These are phyloP conservation scores for Helotiales sp. DNA, from an alignment of 2,329 filamentous ascomycete species.

Conservation along the genomic window DNA sequence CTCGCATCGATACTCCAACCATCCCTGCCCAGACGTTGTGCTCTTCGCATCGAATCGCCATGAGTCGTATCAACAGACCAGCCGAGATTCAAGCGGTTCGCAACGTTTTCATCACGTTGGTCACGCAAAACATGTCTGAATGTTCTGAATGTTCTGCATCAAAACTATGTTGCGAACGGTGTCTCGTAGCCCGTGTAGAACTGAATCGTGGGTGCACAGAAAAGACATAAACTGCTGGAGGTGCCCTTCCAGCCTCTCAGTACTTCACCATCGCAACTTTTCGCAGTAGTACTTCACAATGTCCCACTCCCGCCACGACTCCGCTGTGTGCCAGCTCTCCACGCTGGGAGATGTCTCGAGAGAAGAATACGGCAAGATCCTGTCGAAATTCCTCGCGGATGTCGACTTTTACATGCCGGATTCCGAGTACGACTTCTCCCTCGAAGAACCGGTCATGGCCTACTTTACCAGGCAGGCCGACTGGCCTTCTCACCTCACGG, in stretches of 20 bases:
- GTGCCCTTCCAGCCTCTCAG: not conserved
- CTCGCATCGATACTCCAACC: not conserved
- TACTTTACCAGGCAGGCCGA: slow-evolving; percentile 4
- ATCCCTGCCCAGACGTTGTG: too few relatives aligned
- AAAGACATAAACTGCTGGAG: not conserved
- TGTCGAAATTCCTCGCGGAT: slow-evolving; percentile 8
- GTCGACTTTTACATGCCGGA: slow-evolving; percentile 8
- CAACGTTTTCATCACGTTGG: not conserved
- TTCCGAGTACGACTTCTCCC: slow-evolving; percentile 5
- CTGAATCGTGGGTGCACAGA: not conserved
- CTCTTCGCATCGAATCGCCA: too few relatives aligned
- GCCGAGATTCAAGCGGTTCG: not conserved
- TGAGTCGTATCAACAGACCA: too few relatives aligned
- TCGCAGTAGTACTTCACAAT: not conserved
- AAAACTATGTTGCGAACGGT: not conserved
- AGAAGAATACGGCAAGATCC: slow-evolving; percentile 11
- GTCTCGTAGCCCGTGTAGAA: not conserved
- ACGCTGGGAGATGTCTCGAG: slow-evolving; percentile 12
- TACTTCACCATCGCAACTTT: slow-evolving; percentile 2
- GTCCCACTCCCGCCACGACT: slow-evolving; percentile 6
- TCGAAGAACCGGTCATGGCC: slow-evolving; percentile 6
- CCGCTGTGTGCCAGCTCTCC: not conserved
- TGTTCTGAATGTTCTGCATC: not conserved
- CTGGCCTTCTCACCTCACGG: slow-evolving; percentile 7
- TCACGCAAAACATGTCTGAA: not conserved